Evolutionary conservation across 2,329 filamentous ascomycete species (phyloP).

Genomic region (Elsinoe fawcettii): DNA sequence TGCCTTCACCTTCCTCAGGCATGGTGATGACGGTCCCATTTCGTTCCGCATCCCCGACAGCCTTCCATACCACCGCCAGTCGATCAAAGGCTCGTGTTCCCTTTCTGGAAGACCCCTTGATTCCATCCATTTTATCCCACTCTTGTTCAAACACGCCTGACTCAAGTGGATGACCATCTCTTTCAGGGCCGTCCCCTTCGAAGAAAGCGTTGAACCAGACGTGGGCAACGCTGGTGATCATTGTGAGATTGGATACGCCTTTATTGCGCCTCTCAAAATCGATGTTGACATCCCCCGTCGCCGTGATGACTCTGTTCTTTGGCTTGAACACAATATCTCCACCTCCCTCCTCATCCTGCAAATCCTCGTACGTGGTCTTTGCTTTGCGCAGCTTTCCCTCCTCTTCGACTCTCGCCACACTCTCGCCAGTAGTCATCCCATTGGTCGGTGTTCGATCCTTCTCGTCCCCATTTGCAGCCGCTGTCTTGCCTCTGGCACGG

Average conservation of each 20-base stretch:
- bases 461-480: conserved; percentile 19
- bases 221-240: conserved; percentile 89
- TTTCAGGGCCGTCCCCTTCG: conserved; percentile 69
- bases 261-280: conserved; percentile 81
- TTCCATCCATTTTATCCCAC: conserved; percentile 83
- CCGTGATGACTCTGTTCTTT: conserved; percentile 57
- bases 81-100: conserved; percentile 75
- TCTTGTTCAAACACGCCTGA: conserved; percentile 64
- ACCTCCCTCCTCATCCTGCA: conserved; percentile 42
- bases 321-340: conserved; percentile 76
- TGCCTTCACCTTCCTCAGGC: conserved; percentile 58
- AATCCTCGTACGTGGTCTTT: conserved; percentile 14
- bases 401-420: conserved; percentile 19
- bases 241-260: conserved; percentile 64
- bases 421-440: conserved; percentile 16
- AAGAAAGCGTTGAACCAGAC: conserved; percentile 97
- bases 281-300: conserved; percentile 82
- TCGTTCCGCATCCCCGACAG: conserved; percentile 26
- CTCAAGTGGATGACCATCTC: conserved; percentile 55
- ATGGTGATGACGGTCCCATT: conserved; percentile 48
- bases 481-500: conserved; percentile 23
- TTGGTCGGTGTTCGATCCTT: not conserved
- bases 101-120: conserved; percentile 80
- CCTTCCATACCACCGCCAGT: conserved; percentile 77
- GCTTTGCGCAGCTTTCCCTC: conserved; percentile 4